Percentiles rank a stretch among this genome's conserved stretches.
These are phyloP conservation scores for Coemansia sp. DNA, from an alignment of 192 early-diverging fungal species.

Conservation along the genomic window DNA sequence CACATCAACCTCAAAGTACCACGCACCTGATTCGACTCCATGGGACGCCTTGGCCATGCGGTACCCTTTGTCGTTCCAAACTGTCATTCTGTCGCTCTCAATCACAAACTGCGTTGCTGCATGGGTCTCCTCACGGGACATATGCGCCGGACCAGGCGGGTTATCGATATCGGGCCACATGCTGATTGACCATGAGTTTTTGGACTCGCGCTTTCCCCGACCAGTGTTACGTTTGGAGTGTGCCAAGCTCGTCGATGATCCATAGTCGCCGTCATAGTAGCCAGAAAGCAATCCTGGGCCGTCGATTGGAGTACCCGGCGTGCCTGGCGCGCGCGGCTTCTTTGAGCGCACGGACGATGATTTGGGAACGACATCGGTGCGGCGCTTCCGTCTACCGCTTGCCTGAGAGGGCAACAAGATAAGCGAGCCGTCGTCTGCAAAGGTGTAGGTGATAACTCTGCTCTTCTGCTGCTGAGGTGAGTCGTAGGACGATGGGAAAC, in stretches of 20 bases:
- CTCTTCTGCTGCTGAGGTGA: constrained; percentile 54
- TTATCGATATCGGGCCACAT: constrained; percentile 75
- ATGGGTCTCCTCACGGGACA: constrained; percentile 61
- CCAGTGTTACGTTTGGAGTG: constrained; percentile 18
- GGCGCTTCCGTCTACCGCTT: constrained; percentile 41
- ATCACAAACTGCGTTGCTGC: constrained; percentile 66
- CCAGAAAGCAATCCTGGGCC: constrained; percentile 7
- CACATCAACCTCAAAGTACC: constrained; percentile 72
- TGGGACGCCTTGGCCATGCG: constrained; percentile 74
- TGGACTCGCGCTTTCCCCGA: constrained; percentile 35
- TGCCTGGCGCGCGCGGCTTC: constrained; percentile 25
- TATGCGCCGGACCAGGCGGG: constrained; percentile 51
- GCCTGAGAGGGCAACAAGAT: constrained; percentile 44
- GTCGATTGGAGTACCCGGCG: neutral
- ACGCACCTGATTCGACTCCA: constrained; percentile 68
- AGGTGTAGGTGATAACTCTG: constrained; percentile 48
- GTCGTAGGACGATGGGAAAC: constrained; percentile 54
- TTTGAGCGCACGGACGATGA: constrained; percentile 16
- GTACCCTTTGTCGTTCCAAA: constrained; percentile 72
- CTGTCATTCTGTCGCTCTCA: constrained; percentile 55
- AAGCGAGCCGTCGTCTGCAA: constrained; percentile 51
- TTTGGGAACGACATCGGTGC: constrained; percentile 25
- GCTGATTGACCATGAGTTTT: constrained; percentile 42
- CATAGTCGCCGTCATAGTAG: neutral
- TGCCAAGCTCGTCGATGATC: constrained; percentile 2